Percentiles rank a stretch among this genome's conserved stretches.
phyloP scores from a whole-genome alignment of 495 filamentous ascomycete genomes.

The Neurospora sublineolata region DNA sequence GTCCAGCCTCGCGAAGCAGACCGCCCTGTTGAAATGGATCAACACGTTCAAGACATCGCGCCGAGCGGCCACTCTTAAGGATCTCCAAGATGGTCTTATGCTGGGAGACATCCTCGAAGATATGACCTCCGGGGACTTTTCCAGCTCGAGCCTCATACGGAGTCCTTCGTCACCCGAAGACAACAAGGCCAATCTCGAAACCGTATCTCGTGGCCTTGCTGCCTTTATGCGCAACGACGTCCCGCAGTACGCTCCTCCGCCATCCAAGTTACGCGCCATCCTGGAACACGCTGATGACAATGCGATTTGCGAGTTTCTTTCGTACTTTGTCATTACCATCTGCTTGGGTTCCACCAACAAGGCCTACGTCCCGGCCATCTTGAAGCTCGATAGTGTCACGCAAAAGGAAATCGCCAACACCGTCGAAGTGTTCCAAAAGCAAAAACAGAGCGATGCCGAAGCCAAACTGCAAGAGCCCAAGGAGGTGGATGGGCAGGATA shows the following conservation, averaged over 20 bases:
- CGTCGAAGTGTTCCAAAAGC: constrained; percentile 20
- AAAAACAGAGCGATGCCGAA: constrained; percentile 7
- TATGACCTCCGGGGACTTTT: constrained; percentile 47
- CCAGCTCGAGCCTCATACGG: constrained; percentile 56
- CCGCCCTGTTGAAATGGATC: constrained; percentile 37
- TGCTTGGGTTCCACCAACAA: constrained; percentile 44
- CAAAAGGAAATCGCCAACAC: constrained; percentile 24
- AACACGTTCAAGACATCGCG: constrained; percentile 23
- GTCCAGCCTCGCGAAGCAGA: constrained; percentile 19
- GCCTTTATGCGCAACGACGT: constrained; percentile 46
- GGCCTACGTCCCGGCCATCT: constrained; percentile 40
- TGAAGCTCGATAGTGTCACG: constrained; percentile 20
- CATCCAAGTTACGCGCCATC: constrained; percentile 27
- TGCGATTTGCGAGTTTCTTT: constrained; percentile 45
- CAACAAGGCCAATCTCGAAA: constrained; percentile 53
- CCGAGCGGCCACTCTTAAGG: constrained; percentile 30
- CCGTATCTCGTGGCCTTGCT: constrained; percentile 53
- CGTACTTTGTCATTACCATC: constrained; percentile 51
- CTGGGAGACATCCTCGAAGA: constrained; percentile 57
- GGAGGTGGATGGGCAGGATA: constrained; percentile 4
- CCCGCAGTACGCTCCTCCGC: constrained; percentile 20
- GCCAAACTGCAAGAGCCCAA: neutral
- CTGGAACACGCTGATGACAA: constrained; percentile 26
- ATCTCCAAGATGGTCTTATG: constrained; percentile 64
- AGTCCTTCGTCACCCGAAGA: constrained; percentile 42